Evolutionary conservation across 1,139 yeast species (phyloP), one percentile per base, ranked within the genome.

Genomic region (Candida dubliniensis): DNA sequence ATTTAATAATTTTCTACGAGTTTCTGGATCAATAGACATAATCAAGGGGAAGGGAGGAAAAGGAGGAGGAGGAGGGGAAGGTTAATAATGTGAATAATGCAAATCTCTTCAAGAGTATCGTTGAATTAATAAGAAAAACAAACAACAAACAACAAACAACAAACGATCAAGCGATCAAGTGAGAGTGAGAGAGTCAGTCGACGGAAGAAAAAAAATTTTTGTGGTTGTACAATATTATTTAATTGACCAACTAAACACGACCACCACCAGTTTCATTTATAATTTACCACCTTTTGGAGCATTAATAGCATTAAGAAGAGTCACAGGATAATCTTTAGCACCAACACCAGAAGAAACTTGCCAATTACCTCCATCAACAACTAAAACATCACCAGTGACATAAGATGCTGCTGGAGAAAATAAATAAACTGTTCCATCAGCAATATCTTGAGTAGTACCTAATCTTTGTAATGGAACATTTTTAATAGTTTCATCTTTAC

Each of bases 321-420:
- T 57, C 2, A 59, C 67, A 0, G 78, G 78, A 48, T 73, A 72
- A 46, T 62, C 57, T 35, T 54, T 48, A 13, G 55, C 58, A 29
- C 59, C 50, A 23, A 56, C 49, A 26, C 54, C 47, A n/a, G 53
- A 71, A 15, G 29, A 25, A n/a, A 34, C 69, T 59, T 89, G 96
- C 96, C 96, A 90, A 45, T 79, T 75, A 1, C 84, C 98, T 42
- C 98, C 98, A 63, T 91, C 99, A 11, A 91, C 96, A 11, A 89
- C 85, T 38, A 80, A 72, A 24, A 84, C 70, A 2, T 89, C 81
- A 12, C 98, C 98, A 10, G 86, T 82, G 31, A 91, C 76, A 61
- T 83, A 91, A 13, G 73, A 58, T 4, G 93, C 88, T 4, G 96
- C 96, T 1, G 85, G 84, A 31, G 96, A 86, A 58, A 91, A 86